Conservation (phyloP, 1,139 yeast species). For the Geotrichum carabidarum region DNA sequence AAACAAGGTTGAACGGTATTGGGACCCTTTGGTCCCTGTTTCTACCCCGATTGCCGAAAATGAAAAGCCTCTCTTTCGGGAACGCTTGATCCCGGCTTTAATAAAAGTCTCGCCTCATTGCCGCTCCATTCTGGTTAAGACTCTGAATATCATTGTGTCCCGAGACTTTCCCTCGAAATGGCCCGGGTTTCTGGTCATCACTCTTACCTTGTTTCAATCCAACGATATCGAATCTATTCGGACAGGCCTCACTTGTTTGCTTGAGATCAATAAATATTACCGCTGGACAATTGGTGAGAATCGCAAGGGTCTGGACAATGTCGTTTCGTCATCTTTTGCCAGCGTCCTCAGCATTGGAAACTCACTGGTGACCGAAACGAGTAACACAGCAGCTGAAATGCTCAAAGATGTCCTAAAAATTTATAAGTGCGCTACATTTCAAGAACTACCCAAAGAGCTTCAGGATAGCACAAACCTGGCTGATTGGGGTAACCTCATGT, state of each 20-base stretch:
- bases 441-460: slow-evolving; percentile 67
- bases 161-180: slow-evolving; percentile 68
- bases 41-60: slow-evolving; percentile 49
- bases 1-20: slow-evolving; percentile 61
- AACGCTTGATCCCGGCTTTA: slow-evolving; percentile 50
- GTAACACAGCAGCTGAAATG: slow-evolving; percentile 60
- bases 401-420: slow-evolving; percentile 69
- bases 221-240: slow-evolving; percentile 56
- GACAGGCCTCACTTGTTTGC: slow-evolving; percentile 70
- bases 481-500: slow-evolving; percentile 76
- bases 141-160: slow-evolving; percentile 58
- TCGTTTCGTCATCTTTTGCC: slow-evolving; percentile 64
- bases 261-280: slow-evolving; percentile 69
- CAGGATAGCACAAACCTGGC: slow-evolving; percentile 56
- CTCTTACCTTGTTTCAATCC: slow-evolving; percentile 53
- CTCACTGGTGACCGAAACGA: slow-evolving; percentile 46
- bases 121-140: slow-evolving; percentile 62
- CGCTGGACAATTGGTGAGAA: slow-evolving; percentile 68
- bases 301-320: slow-evolving; percentile 54
- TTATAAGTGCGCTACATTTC: slow-evolving; percentile 73
- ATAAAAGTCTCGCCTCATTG: slow-evolving; percentile 41
- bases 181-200: slow-evolving; percentile 58
- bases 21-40: slow-evolving; percentile 44
- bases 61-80: slow-evolving; percentile 69
- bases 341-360: slow-evolving; percentile 63